A percentile compares a stretch with the other conserved stretches of the same genome.
These are phyloP conservation scores for Articulospora tetracladia DNA, from an alignment of 495 filamentous ascomycete genomes.

Conservation along the genomic window DNA sequence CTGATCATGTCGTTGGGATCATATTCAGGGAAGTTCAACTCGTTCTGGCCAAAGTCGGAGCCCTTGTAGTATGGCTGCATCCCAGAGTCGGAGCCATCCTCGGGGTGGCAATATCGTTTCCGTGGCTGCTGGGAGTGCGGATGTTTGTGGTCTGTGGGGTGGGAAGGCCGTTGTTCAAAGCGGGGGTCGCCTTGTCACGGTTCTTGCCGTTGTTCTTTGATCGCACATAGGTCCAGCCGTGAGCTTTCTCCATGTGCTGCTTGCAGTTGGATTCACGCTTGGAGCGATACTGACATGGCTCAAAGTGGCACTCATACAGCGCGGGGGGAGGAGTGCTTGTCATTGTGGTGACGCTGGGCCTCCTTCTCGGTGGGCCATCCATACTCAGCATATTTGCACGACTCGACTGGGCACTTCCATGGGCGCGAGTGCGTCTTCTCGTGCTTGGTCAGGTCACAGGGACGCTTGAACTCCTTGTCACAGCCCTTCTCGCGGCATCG, in stretches of 20 bases:
- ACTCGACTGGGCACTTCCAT: slow-evolving; percentile 78
- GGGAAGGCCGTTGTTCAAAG: slow-evolving; percentile 12
- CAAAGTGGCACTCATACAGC: slow-evolving; percentile 77
- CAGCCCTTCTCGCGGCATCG: slow-evolving; percentile 63
- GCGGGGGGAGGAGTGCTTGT: slow-evolving; percentile 83
- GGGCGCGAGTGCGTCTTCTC: slow-evolving; percentile 96
- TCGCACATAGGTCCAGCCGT: slow-evolving; percentile 83
- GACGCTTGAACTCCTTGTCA: slow-evolving; percentile 87
- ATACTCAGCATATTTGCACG: slow-evolving; percentile 80
- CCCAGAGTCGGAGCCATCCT: slow-evolving; percentile 6
- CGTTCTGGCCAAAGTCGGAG: slow-evolving; percentile 12
- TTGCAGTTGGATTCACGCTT: slow-evolving; percentile 98
- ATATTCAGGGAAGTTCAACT: slow-evolving; percentile 23
- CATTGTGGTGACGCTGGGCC: slow-evolving; percentile 89
- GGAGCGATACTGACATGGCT: slow-evolving; percentile 86
- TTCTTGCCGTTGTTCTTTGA: slow-evolving; percentile 84
- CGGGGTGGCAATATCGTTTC: slow-evolving; percentile 18
- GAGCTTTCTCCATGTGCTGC: slow-evolving; percentile 99
- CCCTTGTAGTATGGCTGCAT: slow-evolving; percentile 3
- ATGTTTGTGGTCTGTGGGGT: slow-evolving; percentile 24
- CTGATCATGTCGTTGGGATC: slow-evolving; percentile 14
- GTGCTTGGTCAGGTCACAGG: slow-evolving; percentile 91
- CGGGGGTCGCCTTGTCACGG: slow-evolving; percentile 22
- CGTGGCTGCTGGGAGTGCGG: slow-evolving; percentile 24
- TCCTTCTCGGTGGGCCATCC: slow-evolving; percentile 99